Percentiles rank a stretch among this genome's conserved stretches.
These are phyloP conservation scores for Hemisphaericaspora xylofermentans DNA, from an alignment of 1,139 yeast genomes.

Conservation along the genomic window DNA sequence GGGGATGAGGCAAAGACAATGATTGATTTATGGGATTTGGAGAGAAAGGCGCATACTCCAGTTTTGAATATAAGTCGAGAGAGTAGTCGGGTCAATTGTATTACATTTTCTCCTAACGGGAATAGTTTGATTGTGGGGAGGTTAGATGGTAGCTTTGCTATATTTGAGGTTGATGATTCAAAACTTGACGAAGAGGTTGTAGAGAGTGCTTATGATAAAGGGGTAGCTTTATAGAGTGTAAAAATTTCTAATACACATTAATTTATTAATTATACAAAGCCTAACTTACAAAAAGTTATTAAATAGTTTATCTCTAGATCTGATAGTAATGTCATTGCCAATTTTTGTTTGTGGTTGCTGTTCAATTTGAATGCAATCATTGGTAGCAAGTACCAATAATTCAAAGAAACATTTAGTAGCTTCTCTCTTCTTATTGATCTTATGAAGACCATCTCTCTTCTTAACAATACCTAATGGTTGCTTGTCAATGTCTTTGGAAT, in stretches of 20 bases:
- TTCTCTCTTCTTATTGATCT: conserved; percentile 47
- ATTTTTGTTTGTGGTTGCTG: conserved; percentile 47
- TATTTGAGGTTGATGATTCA: conserved; percentile 8
- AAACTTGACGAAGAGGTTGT: conserved; percentile 3
- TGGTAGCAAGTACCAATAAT: conserved; percentile 76
- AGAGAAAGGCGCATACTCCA: conserved; percentile 38
- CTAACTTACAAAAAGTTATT: conserved; percentile 31
- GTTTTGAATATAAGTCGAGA: conserved; percentile 17
- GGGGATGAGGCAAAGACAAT: conserved; percentile 21
- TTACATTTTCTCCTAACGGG: conserved; percentile 22
- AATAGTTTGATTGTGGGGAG: conserved; percentile 13
- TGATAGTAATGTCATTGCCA: conserved; percentile 59
- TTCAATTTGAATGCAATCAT: conserved; percentile 62
- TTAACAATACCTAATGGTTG: conserved; percentile 31
- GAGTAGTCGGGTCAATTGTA: conserved; percentile 19
- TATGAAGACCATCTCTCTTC: conserved; percentile 17
- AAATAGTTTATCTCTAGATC: conserved; percentile 51
- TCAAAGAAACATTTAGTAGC: conserved; percentile 83
- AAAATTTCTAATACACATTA: conserved; percentile 18
- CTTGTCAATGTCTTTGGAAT: conserved; percentile 12
- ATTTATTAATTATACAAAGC: background rate
- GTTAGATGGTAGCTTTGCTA: conserved; percentile 3
- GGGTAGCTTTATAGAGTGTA: conserved; percentile 5
- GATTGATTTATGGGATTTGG: conserved; percentile 59
- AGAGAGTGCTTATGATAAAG: conserved; percentile 11